Conservation (phyloP, 768 basidiomycete species). For the Calvatia gigantea region DNA sequence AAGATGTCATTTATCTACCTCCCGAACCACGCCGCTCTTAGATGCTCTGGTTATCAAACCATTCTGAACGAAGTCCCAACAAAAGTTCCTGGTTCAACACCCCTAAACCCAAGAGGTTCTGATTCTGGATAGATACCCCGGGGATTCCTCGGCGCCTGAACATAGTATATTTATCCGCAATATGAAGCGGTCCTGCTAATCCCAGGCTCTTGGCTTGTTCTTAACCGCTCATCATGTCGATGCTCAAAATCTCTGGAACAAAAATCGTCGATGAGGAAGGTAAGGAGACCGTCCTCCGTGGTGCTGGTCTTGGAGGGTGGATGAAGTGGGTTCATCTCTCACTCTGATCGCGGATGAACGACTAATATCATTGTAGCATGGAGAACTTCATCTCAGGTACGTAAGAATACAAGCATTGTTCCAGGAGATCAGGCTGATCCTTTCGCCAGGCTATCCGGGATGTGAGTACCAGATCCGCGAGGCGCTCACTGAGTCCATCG, state of each 20-base stretch:
- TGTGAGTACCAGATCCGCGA: conserved; percentile 77
- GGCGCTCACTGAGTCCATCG: conserved; percentile 60
- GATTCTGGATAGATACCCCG: too few relatives aligned
- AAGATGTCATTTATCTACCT: too few relatives aligned
- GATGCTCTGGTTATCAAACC: too few relatives aligned
- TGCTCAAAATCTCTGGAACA: conserved; percentile 53
- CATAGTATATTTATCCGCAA: neutral
- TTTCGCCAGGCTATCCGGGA: conserved; percentile 62
- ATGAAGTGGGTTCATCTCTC: conserved; percentile 56
- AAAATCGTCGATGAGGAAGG: conserved; percentile 57
- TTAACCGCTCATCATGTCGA: conserved; percentile 34
- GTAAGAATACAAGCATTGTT: neutral
- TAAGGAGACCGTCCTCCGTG: conserved; percentile 56
- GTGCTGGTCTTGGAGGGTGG: conserved; percentile 79
- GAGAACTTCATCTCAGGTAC: conserved; percentile 73
- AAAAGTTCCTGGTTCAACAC: too few relatives aligned
- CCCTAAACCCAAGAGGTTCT: too few relatives aligned
- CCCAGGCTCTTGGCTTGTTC: neutral
- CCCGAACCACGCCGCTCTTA: too few relatives aligned
- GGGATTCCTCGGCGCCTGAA: too few relatives aligned
- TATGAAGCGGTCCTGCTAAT: neutral
- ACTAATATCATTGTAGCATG: conserved; percentile 42
- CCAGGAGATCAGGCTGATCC: neutral
- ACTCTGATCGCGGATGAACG: neutral
- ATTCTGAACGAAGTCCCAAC: too few relatives aligned